Base-by-base conservation (phyloP, 805 yeast genomes). In the Dipodascus albidus region DNA sequence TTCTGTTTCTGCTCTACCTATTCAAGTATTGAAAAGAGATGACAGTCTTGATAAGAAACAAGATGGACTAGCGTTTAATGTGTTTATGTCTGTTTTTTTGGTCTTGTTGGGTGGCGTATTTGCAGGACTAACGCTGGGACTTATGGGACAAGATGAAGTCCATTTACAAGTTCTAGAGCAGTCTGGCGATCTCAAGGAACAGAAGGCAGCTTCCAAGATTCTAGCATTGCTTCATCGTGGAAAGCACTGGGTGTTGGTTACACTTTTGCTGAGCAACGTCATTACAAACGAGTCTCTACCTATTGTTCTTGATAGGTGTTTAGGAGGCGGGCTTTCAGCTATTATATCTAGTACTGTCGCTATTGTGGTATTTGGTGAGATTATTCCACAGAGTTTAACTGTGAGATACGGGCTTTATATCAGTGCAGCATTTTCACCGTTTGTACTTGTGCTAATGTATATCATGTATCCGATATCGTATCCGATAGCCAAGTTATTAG, bases 81-180 rank as follows among this genome's bases (percentile, higher is more conserved):
- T 68, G 56, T 47, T 58, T 17, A 53, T 74, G 11, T 65, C 69
- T n/a, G 66, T 55, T 1, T 21, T 62, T 4, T 63, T 68, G 11
- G 72, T 69, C 3, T 57, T 68, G 23, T 60, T 69, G 1, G 73
- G 72, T 23, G 73, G 73, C 31, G 68, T 66, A 2, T 69, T 69
- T 54, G 72, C 73, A 11, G 72, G 72, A 8, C 74, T 91, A 47
- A 91, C 99, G 15, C 74, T 91, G 50, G 98, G 93, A 1, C 76
- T 91, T 8, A 91, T 91, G 99, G 98, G 98, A 59, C 98, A 91
- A 68, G 98, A 91, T 68, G 98, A 91, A 68, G 90, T 91, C 23
- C 87, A 89, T 62, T 74, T 91, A 56, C 91, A 87, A 68, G 99
- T 91, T 11, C 83, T 91, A 56, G 83, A 89, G 53, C 80, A 85